phyloP scores from a whole-genome alignment of 352 stramenopile genomes.

The Paralagenidium karlingii region DNA sequence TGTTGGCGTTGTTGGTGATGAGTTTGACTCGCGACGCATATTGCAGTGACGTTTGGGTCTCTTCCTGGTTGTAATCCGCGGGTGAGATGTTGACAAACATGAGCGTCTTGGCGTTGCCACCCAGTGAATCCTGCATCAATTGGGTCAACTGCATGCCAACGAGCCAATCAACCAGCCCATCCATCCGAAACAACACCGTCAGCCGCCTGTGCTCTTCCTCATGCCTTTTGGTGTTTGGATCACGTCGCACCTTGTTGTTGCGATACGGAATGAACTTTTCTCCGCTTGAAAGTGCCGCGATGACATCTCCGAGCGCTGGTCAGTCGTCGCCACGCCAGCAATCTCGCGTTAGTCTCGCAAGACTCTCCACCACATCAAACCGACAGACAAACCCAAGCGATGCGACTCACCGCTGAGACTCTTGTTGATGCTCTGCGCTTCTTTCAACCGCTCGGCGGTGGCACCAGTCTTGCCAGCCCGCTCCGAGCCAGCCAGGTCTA shows the following conservation, averaged over 20 bases:
- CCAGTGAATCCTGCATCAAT: slow-evolving; percentile 88
- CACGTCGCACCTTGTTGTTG: slow-evolving; percentile 75
- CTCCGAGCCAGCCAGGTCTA: slow-evolving; percentile 83
- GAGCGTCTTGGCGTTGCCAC: slow-evolving; percentile 89
- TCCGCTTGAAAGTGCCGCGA: slow-evolving; percentile 80
- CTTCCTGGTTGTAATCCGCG: slow-evolving; percentile 84
- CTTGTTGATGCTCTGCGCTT: slow-evolving; percentile 87
- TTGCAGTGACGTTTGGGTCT: slow-evolving; percentile 71
- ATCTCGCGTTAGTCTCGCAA: too few species aligned
- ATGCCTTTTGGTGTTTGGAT: neutral
- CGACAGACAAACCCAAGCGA: neutral
- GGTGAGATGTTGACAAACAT: slow-evolving; percentile 88
- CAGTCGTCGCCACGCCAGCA: neutral
- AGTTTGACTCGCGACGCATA: slow-evolving; percentile 80
- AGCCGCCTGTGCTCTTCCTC: neutral
- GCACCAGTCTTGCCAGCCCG: slow-evolving; percentile 77
- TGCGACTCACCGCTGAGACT: slow-evolving; percentile 53
- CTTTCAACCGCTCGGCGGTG: slow-evolving; percentile 73
- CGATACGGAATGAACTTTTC: slow-evolving; percentile 92
- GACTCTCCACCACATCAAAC: slow-evolving; percentile 1
- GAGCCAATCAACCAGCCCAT: neutral
- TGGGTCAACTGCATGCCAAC: slow-evolving; percentile 59
- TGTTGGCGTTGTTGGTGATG: slow-evolving; percentile 83
- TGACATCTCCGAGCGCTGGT: slow-evolving; percentile 83
- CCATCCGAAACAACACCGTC: neutral